These are phyloP conservation scores for Neurospora crassa DNA, from an alignment of 2,329 filamentous ascomycete genomes.

Conservation along the genomic window DNA sequence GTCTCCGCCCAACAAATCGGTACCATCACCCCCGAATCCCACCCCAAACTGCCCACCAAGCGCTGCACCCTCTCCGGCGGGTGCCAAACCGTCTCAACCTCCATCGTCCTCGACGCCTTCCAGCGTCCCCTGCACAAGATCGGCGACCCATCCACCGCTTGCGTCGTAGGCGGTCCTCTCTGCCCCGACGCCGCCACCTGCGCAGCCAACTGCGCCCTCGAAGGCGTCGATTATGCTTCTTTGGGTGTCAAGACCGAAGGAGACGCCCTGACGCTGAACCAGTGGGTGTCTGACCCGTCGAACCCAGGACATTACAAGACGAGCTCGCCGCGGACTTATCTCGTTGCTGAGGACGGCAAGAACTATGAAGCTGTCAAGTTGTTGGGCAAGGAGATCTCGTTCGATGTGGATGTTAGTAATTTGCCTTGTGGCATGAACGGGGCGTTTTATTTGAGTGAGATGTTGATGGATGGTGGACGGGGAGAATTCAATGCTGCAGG, in stretches of 20 bases:
- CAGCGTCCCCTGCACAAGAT: conserved; percentile 36
- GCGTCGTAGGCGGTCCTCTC: conserved; percentile 24
- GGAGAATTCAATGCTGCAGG: conserved; percentile 38
- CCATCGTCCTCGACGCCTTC: conserved; percentile 39
- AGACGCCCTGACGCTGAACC: conserved; percentile 30
- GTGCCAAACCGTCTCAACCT: conserved; percentile 36
- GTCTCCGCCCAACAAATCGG: conserved; percentile 30
- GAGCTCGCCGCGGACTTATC: conserved; percentile 39
- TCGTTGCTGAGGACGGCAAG: conserved; percentile 40
- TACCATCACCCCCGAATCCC: conserved; percentile 31
- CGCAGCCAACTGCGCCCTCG: conserved; percentile 16
- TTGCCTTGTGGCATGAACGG: conserved; percentile 56
- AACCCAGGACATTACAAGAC: conserved; percentile 7
- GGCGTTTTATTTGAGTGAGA: conserved; percentile 49
- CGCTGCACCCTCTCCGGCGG: conserved; percentile 40
- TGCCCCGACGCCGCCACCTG: conserved; percentile 30
- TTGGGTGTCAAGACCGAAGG: conserved; percentile 23
- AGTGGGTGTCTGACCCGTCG: conserved; percentile 19
- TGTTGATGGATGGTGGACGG: conserved; percentile 45
- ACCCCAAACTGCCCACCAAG: conserved; percentile 41
- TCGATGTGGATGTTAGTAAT: conserved; percentile 52
- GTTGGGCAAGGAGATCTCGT: conserved; percentile 49
- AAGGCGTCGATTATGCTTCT: conserved; percentile 13
- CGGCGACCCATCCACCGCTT: conserved; percentile 22
- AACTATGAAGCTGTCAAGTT: conserved; percentile 50